phyloP scores from a whole-genome alignment of 73 alveolate genomes.

The Uronychia setigera region DNA sequence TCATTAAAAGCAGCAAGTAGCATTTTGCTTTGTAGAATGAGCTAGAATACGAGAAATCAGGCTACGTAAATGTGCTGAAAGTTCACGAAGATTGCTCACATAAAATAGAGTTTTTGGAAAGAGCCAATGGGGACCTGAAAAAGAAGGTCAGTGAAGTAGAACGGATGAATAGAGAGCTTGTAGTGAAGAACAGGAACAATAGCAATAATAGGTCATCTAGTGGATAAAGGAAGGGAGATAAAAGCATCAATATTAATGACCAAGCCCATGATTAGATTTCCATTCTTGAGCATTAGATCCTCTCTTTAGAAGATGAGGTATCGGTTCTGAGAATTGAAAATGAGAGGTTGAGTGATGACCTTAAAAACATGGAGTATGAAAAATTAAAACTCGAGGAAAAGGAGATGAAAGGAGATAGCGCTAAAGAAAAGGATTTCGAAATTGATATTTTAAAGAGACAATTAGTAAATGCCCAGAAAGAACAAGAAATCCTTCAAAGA shows the following conservation, averaged over 20 bases:
- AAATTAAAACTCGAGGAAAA: not conserved
- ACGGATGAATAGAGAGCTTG: not conserved
- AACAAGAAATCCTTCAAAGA: not conserved
- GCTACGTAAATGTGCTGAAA: slow-evolving; percentile 5
- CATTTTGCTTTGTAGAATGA: slow-evolving; percentile 20
- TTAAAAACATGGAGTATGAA: not conserved
- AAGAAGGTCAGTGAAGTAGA: slow-evolving; percentile 14
- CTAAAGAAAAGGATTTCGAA: not conserved
- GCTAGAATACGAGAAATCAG: slow-evolving; percentile 24
- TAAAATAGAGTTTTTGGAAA: not conserved
- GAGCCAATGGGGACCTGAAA: not conserved
- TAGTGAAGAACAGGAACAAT: not conserved
- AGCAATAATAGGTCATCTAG: slow-evolving; percentile 1
- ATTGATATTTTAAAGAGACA: not conserved
- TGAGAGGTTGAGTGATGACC: slow-evolving; percentile 4
- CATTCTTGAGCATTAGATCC: not conserved
- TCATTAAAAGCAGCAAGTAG: slow-evolving; percentile 13
- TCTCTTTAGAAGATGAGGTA: slow-evolving; percentile 21
- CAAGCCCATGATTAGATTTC: not conserved
- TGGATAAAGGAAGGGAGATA: not conserved
- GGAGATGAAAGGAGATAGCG: not conserved
- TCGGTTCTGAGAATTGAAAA: not conserved
- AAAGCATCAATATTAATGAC: not conserved
- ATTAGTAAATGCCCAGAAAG: not conserved
- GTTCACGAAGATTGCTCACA: not conserved